These are phyloP conservation scores for Tilletia walkeri DNA, from an alignment of 1,284 basidiomycete genomes.

Conservation along the genomic window DNA sequence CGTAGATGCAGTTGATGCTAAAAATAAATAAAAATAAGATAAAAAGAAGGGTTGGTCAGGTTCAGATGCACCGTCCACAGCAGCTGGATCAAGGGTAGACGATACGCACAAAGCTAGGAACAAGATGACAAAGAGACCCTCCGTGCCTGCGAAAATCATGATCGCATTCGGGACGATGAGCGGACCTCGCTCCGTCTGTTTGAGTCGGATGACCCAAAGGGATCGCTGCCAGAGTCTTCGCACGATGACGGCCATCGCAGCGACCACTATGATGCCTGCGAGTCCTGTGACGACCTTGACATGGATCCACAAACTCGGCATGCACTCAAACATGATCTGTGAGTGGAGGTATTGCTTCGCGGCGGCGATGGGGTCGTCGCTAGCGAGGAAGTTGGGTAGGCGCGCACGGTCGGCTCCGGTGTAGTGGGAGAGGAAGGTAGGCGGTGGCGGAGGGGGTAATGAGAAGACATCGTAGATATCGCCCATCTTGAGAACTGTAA, in stretches of 20 bases:
- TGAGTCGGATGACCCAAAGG: background rate
- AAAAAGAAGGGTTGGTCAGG: background rate
- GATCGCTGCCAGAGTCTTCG: background rate
- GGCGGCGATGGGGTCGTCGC: background rate
- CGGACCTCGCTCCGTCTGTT: constrained; percentile 4
- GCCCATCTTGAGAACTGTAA: background rate
- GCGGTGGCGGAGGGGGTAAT: background rate
- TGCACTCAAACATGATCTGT: constrained; percentile 13
- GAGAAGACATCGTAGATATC: background rate
- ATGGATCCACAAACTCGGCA: background rate
- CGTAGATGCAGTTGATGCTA: constrained; percentile 2
- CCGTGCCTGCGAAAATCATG: constrained; percentile 10
- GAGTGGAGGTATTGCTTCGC: background rate
- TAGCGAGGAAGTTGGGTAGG: constrained; percentile 1
- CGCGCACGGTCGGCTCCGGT: background rate
- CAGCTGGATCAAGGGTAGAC: background rate
- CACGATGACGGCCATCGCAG: background rate
- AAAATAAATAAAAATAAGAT: background rate
- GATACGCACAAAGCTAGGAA: constrained; percentile 9
- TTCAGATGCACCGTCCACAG: background rate
- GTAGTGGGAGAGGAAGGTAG: constrained; percentile 10
- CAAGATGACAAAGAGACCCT: constrained; percentile 1
- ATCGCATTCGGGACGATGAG: constrained; percentile 8
- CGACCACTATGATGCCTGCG: background rate
- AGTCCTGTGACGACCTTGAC: background rate